Percentiles rank a stretch among this genome's conserved stretches.
These are phyloP conservation scores for Linnemannia elongata DNA, from an alignment of 192 early-diverging fungal species.

Conservation along the genomic window DNA sequence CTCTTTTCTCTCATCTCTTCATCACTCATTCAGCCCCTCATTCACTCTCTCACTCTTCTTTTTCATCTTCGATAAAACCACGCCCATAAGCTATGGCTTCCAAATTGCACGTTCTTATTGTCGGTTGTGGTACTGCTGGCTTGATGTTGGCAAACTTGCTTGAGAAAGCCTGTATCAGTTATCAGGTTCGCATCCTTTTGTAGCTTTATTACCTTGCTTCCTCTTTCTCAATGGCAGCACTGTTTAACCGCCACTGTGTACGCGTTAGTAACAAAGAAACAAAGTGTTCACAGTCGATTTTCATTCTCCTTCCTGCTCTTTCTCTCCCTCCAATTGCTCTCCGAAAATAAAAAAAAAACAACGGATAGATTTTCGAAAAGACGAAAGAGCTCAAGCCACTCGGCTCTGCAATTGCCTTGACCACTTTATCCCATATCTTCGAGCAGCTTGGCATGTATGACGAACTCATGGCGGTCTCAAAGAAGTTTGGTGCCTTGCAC, in stretches of 20 bases:
- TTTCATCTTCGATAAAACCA: not conserved
- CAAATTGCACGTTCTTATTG: not conserved
- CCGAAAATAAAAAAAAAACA: not conserved
- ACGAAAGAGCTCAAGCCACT: conserved; percentile 28
- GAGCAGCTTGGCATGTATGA: conserved; percentile 39
- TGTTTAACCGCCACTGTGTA: not conserved
- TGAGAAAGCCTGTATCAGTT: not conserved
- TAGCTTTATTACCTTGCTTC: not conserved
- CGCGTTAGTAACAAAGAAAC: not conserved
- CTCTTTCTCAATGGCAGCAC: too few species aligned
- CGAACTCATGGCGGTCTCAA: conserved; percentile 2
- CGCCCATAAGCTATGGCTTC: not conserved
- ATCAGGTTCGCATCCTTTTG: not conserved
- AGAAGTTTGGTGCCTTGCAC: conserved; percentile 37
- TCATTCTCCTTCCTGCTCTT: not conserved
- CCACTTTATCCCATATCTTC: conserved; percentile 10
- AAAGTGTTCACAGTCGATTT: not conserved
- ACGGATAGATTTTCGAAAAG: conserved; percentile 36
- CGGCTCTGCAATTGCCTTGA: conserved; percentile 26
- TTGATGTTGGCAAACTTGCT: not conserved
- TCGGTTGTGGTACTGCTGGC: not conserved
- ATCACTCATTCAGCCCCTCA: not conserved
- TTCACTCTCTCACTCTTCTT: not conserved
- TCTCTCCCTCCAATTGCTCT: not conserved
- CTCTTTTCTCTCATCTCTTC: not conserved